These are phyloP conservation scores for Helenozyma baotianmanensis DNA, from an alignment of 805 yeast genomes.

Conservation along the genomic window DNA sequence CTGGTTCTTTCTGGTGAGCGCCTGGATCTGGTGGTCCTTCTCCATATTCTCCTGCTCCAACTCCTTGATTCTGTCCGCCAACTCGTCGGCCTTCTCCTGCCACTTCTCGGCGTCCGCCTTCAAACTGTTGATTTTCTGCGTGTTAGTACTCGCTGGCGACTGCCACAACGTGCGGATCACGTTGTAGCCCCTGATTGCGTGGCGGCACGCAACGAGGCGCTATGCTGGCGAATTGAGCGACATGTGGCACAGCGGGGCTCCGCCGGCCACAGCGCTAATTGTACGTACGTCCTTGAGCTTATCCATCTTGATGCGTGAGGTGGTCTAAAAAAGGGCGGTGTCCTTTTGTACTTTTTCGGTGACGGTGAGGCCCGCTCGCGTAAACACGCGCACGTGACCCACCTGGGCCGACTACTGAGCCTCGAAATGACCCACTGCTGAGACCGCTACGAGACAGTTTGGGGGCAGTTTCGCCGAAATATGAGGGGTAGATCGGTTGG, in stretches of 20 bases:
- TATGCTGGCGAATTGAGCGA: no score
- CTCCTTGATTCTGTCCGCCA: conserved; percentile 72
- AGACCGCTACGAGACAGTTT: not conserved
- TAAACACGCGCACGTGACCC: conserved; percentile 18
- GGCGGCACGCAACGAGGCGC: not conserved
- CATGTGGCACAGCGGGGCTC: not conserved
- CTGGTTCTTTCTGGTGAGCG: conserved; percentile 88
- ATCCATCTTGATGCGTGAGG: conserved; percentile 38
- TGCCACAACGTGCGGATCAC: not conserved
- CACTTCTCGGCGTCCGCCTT: conserved; percentile 94
- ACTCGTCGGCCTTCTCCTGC: conserved; percentile 94
- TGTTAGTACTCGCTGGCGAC: conserved; percentile 7
- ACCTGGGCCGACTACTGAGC: not conserved
- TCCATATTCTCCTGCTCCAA: conserved; percentile 89
- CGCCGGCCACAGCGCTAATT: not conserved
- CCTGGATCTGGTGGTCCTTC: conserved; percentile 91
- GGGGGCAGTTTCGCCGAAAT: no score
- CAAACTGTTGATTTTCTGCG: conserved; percentile 77
- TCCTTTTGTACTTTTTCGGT: conserved; percentile 10
- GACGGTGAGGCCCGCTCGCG: conserved; percentile 11
- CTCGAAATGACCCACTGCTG: not conserved
- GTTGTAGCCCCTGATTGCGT: not conserved
- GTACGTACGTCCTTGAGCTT: conserved; percentile 56
- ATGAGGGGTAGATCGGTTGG: no score
- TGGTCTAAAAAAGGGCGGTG: conserved; percentile 7